These are phyloP conservation scores for Trifolium subterraneum DNA, from an alignment of 306 rosid genomes.

Conservation along the genomic window DNA sequence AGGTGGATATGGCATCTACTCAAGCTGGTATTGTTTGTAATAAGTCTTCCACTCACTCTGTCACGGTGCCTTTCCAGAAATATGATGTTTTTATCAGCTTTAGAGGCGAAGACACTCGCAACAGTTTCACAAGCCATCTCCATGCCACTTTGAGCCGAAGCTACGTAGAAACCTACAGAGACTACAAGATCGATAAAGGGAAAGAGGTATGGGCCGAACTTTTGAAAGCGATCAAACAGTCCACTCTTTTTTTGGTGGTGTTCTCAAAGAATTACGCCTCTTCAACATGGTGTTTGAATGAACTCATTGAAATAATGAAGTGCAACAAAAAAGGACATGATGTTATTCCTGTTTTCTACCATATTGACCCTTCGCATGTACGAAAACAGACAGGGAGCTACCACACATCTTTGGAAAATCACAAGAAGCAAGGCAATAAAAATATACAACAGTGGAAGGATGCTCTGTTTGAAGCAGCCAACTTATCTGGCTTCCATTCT, in stretches of 20 bases:
- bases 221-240: too few species aligned
- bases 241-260: too few species aligned
- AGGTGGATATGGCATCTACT: neutral
- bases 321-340: neutral
- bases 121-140: too few species aligned
- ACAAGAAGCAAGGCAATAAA: neutral
- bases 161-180: too few species aligned
- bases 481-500: slow-evolving; percentile 17
- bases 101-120: neutral
- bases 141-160: too few species aligned
- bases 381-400: slow-evolving; percentile 12
- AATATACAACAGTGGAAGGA: slow-evolving; percentile 21
- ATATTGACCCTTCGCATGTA: slow-evolving; percentile 25
- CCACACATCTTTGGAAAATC: neutral
- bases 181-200: too few species aligned
- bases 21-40: too few species aligned
- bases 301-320: slow-evolving; percentile 29
- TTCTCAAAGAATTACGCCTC: too few species aligned
- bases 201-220: too few species aligned
- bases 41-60: neutral
- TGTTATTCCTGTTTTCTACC: slow-evolving; percentile 41
- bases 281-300: slow-evolving; percentile 36
- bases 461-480: neutral
- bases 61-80: neutral
- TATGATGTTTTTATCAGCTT: neutral